phyloP scores from a whole-genome alignment of 169 alveolate genomes.

The Plasmodium coatneyi region DNA sequence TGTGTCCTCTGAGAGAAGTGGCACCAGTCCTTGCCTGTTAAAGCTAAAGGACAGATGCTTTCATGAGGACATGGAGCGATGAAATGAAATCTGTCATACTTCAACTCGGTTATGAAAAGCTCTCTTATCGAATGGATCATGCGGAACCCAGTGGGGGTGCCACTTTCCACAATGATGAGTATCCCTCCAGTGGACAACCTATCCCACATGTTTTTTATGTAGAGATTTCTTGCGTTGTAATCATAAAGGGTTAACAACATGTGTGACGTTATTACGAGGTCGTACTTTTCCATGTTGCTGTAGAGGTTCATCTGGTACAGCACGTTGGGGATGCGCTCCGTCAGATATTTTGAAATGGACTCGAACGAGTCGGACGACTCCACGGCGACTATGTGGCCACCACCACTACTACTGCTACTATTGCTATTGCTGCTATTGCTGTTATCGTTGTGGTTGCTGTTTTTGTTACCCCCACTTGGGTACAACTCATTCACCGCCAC shows the following conservation, averaged over 20 bases:
- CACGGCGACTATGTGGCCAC: slow-evolving; percentile 72
- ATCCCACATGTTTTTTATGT: slow-evolving; percentile 83
- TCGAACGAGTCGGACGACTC: slow-evolving; percentile 81
- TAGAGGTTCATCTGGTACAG: slow-evolving; percentile 79
- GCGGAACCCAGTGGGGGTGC: slow-evolving; percentile 93
- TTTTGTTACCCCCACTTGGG: neutral
- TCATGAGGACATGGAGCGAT: slow-evolving; percentile 94
- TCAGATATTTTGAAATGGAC: slow-evolving; percentile 76
- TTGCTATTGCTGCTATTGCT: neutral
- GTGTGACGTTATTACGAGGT: slow-evolving; percentile 80
- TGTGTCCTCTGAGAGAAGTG: slow-evolving; percentile 89
- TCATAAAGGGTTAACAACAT: slow-evolving; percentile 29
- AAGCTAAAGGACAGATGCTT: slow-evolving; percentile 90
- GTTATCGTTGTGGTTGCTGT: no score
- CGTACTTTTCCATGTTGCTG: slow-evolving; percentile 58
- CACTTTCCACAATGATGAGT: slow-evolving; percentile 86
- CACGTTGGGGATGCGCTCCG: slow-evolving; percentile 72
- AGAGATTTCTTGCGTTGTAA: slow-evolving; percentile 73
- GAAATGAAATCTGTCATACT: slow-evolving; percentile 82
- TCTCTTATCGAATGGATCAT: slow-evolving; percentile 89
- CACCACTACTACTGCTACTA: slow-evolving; percentile 8
- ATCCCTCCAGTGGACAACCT: slow-evolving; percentile 75
- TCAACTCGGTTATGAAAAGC: slow-evolving; percentile 87
- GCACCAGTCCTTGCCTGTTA: slow-evolving; percentile 93
- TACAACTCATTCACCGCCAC: slow-evolving; percentile 55